A percentile compares a stretch with the other conserved stretches of the same genome.
phyloP scores from a whole-genome alignment of 768 basidiomycete species.

The Macrolepiota albuminosa region DNA sequence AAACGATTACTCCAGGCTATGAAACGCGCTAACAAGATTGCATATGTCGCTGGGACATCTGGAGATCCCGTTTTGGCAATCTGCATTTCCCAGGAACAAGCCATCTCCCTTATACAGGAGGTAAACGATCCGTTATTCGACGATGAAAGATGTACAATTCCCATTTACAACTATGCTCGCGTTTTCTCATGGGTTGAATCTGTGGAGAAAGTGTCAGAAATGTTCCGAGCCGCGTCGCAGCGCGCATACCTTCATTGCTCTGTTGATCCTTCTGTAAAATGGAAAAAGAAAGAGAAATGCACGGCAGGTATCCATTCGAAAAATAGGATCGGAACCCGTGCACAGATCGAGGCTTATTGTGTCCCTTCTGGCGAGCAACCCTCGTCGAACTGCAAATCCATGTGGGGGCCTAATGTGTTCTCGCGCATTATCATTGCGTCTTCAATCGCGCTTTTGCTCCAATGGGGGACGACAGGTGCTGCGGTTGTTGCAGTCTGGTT shows the following conservation, averaged over 20 bases:
- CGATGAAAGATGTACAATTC: slow-evolving; percentile 21
- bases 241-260: slow-evolving; percentile 13
- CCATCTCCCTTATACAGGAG: slow-evolving; percentile 15
- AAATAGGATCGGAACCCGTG: slow-evolving; percentile 16
- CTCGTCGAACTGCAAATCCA: background rate
- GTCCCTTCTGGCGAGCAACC: background rate
- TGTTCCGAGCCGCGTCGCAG: slow-evolving; percentile 20
- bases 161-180: slow-evolving; percentile 28
- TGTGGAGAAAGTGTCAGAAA: slow-evolving; percentile 19
- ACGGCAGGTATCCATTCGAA: background rate
- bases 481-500: slow-evolving; percentile 22
- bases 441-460: slow-evolving; percentile 18
- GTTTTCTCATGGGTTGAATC: slow-evolving; percentile 24
- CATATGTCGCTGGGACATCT: slow-evolving; percentile 21
- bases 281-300: slow-evolving; percentile 14
- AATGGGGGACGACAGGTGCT: slow-evolving; percentile 26
- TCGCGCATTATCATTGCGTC: slow-evolving; percentile 19
- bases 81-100: slow-evolving; percentile 12
- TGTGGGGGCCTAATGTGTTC: slow-evolving; percentile 18
- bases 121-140: slow-evolving; percentile 9
- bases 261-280: slow-evolving; percentile 13
- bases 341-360: slow-evolving; percentile 18
- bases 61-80: slow-evolving; percentile 1
- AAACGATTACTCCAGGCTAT: slow-evolving; percentile 25
- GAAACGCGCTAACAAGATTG: slow-evolving; percentile 24